Base-by-base conservation (phyloP, 1,284 basidiomycete species). In the Volvariella surrecta region DNA sequence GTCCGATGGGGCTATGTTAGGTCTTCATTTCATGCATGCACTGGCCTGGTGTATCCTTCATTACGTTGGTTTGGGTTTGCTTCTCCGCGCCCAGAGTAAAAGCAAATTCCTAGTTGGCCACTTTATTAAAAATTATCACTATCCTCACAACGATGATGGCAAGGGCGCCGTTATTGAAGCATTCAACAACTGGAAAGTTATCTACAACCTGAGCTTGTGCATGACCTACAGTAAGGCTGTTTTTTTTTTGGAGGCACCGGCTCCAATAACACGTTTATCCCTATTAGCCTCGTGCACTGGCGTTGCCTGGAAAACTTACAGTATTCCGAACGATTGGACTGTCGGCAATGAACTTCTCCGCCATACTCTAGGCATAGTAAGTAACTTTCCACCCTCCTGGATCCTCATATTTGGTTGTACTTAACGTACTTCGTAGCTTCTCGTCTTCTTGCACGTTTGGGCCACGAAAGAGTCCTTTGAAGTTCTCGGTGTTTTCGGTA, bases 141-240 rank as follows among this genome's bases (percentile, higher is more conserved):
- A 94, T 60, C 74, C 80, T 6, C 66, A 64, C 51, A 67, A 67
- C 49, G 75, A 80, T 48, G 71, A 67, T 30, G 79, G 41, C 62
- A 76, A 58, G 40, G 78, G 81, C 42, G 92, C 93, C 0, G 79
- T 94, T 9, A 75, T 82, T 39, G 95, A 98, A 59, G 90, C 94
- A 0, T 99, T 98, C 56, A 71, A 74, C 24, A 95, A 95, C 61
- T 99, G 94, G 93, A 98, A 98, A 64, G 74, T 75, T 4, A 74
- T 89, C 30, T 98, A 95, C 63, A 98, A 98, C 62, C 66, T 93
- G 59, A 91, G 87, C 58, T 73, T 95, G 66, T 85, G 85, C 58
- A 96, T 98, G 91, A 94, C 87, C 6, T 97, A 97, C 61, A 79
- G 89, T 89, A 51, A 34, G 77, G 73, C 22, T 40, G 22, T 44